Conservation (phyloP, 106 monocot genomes). For the Acanthochlamys bracteata region DNA sequence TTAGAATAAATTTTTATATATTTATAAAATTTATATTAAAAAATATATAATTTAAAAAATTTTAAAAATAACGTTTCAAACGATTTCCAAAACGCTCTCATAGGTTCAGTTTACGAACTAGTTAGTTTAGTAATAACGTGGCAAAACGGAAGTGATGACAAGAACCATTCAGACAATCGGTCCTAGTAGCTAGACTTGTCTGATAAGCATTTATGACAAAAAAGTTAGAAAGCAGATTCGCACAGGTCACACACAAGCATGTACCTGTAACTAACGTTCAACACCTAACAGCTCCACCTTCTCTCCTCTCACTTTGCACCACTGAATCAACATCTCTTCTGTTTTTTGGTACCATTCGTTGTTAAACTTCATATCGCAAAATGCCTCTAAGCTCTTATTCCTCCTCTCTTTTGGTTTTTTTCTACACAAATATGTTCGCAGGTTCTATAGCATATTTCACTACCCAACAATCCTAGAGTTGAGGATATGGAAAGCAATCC, state of each 20-base stretch:
- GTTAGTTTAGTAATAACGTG: too few species aligned
- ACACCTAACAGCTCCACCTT: constrained; percentile 44
- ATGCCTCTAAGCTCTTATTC: neutral
- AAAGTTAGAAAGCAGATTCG: too few species aligned
- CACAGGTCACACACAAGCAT: neutral
- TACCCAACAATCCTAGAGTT: neutral
- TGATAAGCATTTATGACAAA: neutral
- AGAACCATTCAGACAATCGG: too few species aligned
- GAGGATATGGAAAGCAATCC: constrained; percentile 13
- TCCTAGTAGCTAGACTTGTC: too few species aligned
- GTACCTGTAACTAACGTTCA: constrained; percentile 67
- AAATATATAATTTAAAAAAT: too few species aligned
- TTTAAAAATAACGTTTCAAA: too few species aligned
- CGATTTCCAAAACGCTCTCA: too few species aligned
- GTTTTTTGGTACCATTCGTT: neutral
- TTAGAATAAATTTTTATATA: too few species aligned
- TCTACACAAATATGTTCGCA: neutral
- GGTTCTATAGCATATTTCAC: neutral
- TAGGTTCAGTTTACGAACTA: too few species aligned
- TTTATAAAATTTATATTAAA: too few species aligned
- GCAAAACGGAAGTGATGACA: too few species aligned
- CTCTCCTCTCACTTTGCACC: constrained; percentile 1
- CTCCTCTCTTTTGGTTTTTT: neutral
- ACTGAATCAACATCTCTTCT: neutral
- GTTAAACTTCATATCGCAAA: neutral